Evolutionary conservation across 202 grass and related monocot genomes (phyloP).

Genomic region (Panicum hallii): DNA sequence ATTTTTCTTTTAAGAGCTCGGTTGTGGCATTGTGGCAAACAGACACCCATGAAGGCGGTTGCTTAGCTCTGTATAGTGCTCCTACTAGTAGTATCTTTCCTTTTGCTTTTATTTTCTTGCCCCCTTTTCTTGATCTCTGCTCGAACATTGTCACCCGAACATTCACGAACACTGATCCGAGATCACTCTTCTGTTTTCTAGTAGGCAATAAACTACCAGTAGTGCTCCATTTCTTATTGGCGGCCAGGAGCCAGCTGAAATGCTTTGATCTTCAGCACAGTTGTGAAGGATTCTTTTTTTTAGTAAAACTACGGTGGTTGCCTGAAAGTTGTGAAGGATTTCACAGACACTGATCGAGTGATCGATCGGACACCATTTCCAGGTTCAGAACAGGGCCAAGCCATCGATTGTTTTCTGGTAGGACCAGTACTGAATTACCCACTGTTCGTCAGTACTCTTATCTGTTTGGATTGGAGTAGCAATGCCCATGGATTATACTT

Average conservation of each 20-base stretch:
- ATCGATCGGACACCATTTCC: not conserved
- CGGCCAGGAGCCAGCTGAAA: not conserved
- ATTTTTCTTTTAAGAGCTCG: too few species aligned
- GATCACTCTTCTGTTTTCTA: not conserved
- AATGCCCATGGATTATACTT: too few species aligned
- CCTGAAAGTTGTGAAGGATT: not conserved
- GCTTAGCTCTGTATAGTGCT: not conserved
- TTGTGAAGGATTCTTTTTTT: too few species aligned
- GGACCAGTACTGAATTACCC: not conserved
- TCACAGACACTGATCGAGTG: not conserved
- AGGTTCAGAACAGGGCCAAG: not conserved
- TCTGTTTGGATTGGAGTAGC: not conserved
- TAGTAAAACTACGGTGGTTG: too few species aligned
- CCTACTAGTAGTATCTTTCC: not conserved
- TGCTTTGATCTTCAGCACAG: not conserved
- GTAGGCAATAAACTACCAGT: not conserved
- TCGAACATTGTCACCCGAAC: slow-evolving; percentile 12
- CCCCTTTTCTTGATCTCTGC: not conserved
- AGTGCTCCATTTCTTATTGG: not conserved
- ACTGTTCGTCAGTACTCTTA: not conserved
- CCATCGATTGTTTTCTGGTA: not conserved
- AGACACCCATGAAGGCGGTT: not conserved
- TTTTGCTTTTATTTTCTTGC: not conserved
- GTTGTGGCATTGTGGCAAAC: not conserved
- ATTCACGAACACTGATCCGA: slow-evolving; percentile 1